phyloP scores from a whole-genome alignment of 805 yeast genomes.

The Wickerhamiella kazuoi region DNA sequence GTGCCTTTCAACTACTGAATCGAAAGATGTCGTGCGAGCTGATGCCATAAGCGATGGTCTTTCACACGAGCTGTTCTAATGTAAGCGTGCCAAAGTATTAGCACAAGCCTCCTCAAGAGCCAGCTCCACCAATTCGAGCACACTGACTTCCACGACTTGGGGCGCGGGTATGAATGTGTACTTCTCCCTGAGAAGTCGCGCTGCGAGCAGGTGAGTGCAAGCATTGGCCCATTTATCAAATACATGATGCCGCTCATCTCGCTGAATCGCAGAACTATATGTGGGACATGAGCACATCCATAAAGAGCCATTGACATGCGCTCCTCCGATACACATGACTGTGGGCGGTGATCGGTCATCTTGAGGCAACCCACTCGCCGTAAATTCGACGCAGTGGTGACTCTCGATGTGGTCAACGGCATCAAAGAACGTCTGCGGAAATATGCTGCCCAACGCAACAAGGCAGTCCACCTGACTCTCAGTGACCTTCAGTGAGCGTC shows the following conservation, averaged over 20 bases:
- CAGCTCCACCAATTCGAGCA: neutral
- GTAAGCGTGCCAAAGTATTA: neutral
- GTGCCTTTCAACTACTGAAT: too few relatives aligned
- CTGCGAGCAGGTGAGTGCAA: slow-evolving; percentile 2
- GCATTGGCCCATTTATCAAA: slow-evolving; percentile 1
- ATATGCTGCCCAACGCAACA: slow-evolving; percentile 10
- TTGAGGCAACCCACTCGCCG: neutral
- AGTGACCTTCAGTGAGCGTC: slow-evolving; percentile 2
- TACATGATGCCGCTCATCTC: neutral
- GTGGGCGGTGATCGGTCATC: too few relatives aligned
- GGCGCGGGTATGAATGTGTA: neutral
- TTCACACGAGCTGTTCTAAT: too few relatives aligned
- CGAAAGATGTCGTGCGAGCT: too few relatives aligned
- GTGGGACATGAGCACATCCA: slow-evolving; percentile 13
- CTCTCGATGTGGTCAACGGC: slow-evolving; percentile 13
- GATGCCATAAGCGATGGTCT: too few relatives aligned
- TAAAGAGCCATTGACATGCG: slow-evolving; percentile 4
- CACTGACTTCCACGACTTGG: neutral
- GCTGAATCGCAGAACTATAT: slow-evolving; percentile 2
- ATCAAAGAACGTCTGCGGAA: slow-evolving; percentile 9
- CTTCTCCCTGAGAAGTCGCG: neutral
- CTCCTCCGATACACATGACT: too few relatives aligned
- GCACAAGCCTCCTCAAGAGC: neutral
- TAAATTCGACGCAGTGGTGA: slow-evolving; percentile 3
- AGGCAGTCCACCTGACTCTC: slow-evolving; percentile 7